Evolutionary conservation across 192 early-diverging fungal species (phyloP).

Genomic region (Paraglomus brasilianum): DNA sequence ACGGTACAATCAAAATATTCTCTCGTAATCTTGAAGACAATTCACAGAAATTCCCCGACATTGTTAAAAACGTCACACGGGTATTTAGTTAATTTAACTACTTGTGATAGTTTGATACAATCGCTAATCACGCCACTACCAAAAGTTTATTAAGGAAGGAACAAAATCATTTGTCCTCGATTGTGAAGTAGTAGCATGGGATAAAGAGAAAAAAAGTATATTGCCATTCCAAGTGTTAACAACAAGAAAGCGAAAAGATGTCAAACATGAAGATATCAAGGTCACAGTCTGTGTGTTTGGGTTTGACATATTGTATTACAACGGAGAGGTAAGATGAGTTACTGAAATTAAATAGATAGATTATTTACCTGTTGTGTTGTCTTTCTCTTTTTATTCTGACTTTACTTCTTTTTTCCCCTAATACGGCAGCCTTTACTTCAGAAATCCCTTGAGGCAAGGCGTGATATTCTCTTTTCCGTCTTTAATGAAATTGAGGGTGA

Average conservation of each 20-base stretch:
- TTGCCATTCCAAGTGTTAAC: conserved; percentile 96
- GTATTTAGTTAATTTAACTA: conserved; percentile 34
- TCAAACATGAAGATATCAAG: conserved; percentile 85
- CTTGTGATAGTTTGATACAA: not conserved
- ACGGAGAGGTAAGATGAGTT: conserved; percentile 71
- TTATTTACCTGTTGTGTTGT: too few species aligned
- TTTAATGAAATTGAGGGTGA: conserved; percentile 83
- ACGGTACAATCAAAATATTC: conserved; percentile 79
- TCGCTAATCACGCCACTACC: not conserved
- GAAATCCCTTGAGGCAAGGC: conserved; percentile 71
- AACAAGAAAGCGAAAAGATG: conserved; percentile 95
- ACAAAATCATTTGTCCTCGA: conserved; percentile 93
- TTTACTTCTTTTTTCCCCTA: too few species aligned
- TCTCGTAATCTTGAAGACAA: conserved; percentile 96
- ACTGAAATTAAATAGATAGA: too few species aligned
- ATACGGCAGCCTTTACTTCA: conserved; percentile 74
- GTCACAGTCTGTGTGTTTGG: conserved; percentile 96
- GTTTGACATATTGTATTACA: conserved; percentile 94
- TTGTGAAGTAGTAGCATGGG: conserved; percentile 99
- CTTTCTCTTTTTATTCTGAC: too few species aligned
- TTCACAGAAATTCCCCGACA: conserved; percentile 90
- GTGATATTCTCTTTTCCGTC: conserved; percentile 63
- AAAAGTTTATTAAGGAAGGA: conserved; percentile 50
- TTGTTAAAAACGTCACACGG: conserved; percentile 77
- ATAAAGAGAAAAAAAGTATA: conserved; percentile 78